Percentiles rank a stretch among this genome's conserved stretches.
phyloP scores from a whole-genome alignment of 164 flowering plant genomes.

The Pachysandra terminalis region DNA sequence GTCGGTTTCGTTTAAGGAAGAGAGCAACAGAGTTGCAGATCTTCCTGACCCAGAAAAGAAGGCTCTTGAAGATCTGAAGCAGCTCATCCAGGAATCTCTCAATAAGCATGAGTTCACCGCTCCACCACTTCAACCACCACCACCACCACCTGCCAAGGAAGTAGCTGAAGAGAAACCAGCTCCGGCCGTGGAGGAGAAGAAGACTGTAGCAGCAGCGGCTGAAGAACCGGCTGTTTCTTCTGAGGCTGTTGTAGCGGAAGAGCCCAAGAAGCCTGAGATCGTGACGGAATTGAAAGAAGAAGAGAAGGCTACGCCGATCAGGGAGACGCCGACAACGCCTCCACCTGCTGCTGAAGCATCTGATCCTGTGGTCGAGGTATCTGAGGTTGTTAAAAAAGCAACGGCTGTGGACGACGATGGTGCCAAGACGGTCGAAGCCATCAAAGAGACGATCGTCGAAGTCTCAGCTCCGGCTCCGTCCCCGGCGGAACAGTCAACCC shows the following conservation, averaged over 20 bases:
- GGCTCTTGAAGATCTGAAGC: constrained; percentile 77
- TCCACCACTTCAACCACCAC: constrained; percentile 38
- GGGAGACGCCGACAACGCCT: constrained; percentile 14
- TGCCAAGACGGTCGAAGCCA: constrained; percentile 69
- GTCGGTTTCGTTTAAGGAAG: constrained; percentile 81
- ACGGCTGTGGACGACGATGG: constrained; percentile 54
- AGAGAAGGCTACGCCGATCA: constrained; percentile 5
- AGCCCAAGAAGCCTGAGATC: constrained; percentile 5
- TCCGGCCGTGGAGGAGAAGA: constrained; percentile 16
- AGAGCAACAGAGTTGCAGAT: constrained; percentile 67
- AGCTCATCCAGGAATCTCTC: constrained; percentile 61
- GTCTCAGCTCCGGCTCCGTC: constrained; percentile 21
- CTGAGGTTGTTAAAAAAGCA: constrained; percentile 21
- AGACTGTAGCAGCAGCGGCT: constrained; percentile 8
- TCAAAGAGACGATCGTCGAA: constrained; percentile 57
- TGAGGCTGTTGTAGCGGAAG: constrained; percentile 8
- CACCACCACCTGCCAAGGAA: constrained; percentile 21
- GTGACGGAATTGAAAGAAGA: constrained; percentile 13
- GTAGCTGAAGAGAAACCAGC: constrained; percentile 23
- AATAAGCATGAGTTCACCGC: constrained; percentile 62
- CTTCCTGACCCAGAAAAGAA: constrained; percentile 78
- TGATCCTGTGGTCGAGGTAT: constrained; percentile 11
- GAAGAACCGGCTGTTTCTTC: constrained; percentile 20
- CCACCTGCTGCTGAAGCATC: constrained; percentile 5
- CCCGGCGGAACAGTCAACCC: constrained; percentile 5